These are phyloP conservation scores for Carex cristatella DNA, from an alignment of 176 grass and related monocot species.

Conservation along the genomic window DNA sequence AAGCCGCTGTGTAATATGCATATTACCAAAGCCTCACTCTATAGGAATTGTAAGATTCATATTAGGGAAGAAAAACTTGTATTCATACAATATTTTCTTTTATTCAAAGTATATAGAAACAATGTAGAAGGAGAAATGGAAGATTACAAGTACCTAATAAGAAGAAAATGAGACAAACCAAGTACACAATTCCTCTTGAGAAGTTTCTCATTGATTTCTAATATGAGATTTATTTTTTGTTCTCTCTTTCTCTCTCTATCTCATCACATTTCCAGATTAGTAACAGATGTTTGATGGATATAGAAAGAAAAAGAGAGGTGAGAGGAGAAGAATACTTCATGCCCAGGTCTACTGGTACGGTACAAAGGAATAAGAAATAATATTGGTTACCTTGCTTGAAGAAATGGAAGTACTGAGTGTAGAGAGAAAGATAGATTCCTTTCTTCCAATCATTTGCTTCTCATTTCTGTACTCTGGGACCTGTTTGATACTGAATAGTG, in stretches of 20 bases:
- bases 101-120: background rate
- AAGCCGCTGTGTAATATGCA: too few relatives aligned
- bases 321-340: slow-evolving; percentile 38
- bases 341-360: background rate
- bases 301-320: background rate
- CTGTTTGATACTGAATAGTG: background rate
- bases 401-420: slow-evolving; percentile 7
- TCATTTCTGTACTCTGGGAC: background rate
- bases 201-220: slow-evolving; percentile 8
- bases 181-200: slow-evolving; percentile 14
- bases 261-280: background rate
- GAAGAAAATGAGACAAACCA: slow-evolving; percentile 28
- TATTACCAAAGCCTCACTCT: too few relatives aligned
- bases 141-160: slow-evolving; percentile 34
- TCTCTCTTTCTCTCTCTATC: slow-evolving; percentile 12
- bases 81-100: background rate
- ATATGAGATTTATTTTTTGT: background rate
- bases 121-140: background rate
- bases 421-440: slow-evolving; percentile 11
- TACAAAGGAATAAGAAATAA: background rate
- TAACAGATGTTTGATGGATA: slow-evolving; percentile 4
- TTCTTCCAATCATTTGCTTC: slow-evolving; percentile 7
- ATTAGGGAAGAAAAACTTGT: background rate
- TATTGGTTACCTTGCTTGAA: slow-evolving; percentile 29
- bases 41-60: background rate